These are phyloP conservation scores for Leucosporidium creatinivorum DNA, from an alignment of 768 basidiomycete species.

Conservation along the genomic window DNA sequence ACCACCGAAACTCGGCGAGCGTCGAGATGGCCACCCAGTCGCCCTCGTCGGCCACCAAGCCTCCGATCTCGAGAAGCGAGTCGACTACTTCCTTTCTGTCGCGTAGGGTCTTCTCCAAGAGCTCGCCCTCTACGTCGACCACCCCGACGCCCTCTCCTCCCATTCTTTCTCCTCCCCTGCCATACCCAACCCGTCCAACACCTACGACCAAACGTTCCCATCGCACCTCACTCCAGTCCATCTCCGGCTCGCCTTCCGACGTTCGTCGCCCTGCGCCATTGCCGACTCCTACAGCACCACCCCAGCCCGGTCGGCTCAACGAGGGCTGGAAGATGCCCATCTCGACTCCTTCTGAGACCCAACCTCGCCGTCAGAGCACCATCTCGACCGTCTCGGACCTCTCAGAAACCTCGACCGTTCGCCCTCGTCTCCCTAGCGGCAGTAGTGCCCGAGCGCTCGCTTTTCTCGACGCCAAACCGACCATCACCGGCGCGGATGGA, in stretches of 20 bases:
- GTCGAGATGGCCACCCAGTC: too few species aligned
- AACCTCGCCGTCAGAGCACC: neutral
- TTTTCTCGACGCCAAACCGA: too few species aligned
- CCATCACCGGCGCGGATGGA: too few species aligned
- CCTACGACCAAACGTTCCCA: neutral
- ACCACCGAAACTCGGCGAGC: too few species aligned
- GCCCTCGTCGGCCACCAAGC: too few species aligned
- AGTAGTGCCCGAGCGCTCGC: too few species aligned
- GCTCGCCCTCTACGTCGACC: neutral
- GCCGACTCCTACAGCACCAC: neutral
- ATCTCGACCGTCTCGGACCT: neutral
- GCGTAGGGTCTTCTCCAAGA: constrained; percentile 8
- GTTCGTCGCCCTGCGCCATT: neutral
- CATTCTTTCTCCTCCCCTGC: neutral
- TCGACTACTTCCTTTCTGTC: constrained; percentile 13
- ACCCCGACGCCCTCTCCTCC: neutral
- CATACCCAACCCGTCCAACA: neutral
- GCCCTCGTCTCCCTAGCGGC: neutral
- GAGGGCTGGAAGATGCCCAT: constrained; percentile 15
- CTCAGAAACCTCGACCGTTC: neutral
- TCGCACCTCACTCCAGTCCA: neutral
- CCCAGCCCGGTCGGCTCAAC: constrained; percentile 11
- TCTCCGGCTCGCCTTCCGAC: too few species aligned
- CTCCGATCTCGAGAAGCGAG: neutral
- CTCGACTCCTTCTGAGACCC: neutral